Base-by-base conservation (phyloP, 2,329 filamentous ascomycete species). In the Neonectria coccinea region DNA sequence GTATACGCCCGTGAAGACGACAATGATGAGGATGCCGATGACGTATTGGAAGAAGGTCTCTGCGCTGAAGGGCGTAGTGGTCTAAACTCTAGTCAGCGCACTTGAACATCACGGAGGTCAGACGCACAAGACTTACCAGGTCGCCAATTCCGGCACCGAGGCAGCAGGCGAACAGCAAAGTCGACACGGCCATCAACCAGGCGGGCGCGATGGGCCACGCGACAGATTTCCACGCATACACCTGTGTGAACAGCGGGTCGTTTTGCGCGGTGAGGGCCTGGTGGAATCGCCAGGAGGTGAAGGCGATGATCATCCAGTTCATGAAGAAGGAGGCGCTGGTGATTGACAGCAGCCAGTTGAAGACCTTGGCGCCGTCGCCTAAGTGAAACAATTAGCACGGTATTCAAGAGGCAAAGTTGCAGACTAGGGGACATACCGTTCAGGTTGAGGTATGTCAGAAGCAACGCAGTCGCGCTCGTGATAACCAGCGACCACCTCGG, bases 241-340 rank as follows among this genome's bases (percentile, higher is more conserved):
- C 42, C 44, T 69, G 51, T 7, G 55, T 58, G 25, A 70, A 69
- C 2, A 70, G 62, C 12, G 50, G n/a, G 31, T 69, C 67, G 1
- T 65, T 62, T 31, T 70, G 67, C 3, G 56, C 57, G 4, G 59
- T 56, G 14, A 69, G 51, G 1, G 67, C 67, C 27, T 62, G 55
- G 10, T 67, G 67, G 41, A 70, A 70, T 11, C 65, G 59, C n/a
- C 57, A 70, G 36, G 50, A 60, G 6, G 67, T 67, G 29, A 69
- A 69, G 16, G 61, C 51, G 5, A 69, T 67, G 14, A 70, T 69
- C 18, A 67, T 65, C 67, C 67, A 70, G 36, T 66, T 69, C 14
- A 56, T 62, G 33, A 70, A 70, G 41, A 69, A 70, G 2, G 67
- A 70, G 2, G 67, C 67, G 8, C 67, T 70, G 6, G 67, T 70